Evolutionary conservation across 345 rosid genomes (phyloP).

Genomic region (Carallia brachiata): DNA sequence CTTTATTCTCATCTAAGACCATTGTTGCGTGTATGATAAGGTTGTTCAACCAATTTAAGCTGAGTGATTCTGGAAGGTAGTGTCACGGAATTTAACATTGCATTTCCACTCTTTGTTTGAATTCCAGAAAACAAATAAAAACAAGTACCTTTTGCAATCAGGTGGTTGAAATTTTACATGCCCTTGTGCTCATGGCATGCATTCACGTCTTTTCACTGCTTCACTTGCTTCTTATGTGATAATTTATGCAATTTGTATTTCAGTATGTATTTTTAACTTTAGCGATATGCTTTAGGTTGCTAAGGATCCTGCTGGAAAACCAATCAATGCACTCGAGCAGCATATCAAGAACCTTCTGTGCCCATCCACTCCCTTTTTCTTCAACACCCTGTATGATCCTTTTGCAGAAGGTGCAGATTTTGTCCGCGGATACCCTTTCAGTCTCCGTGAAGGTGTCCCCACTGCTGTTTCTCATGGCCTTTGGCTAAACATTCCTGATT

Average conservation of each 20-base stretch:
- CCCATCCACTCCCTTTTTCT: constrained; percentile 91
- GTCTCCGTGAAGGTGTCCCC: constrained; percentile 89
- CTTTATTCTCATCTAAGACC: too few species aligned
- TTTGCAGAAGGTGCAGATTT: constrained; percentile 87
- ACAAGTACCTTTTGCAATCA: too few species aligned
- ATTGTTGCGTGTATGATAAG: too few species aligned
- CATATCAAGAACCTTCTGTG: constrained; percentile 86
- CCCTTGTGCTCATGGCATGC: too few species aligned
- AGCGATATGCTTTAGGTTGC: constrained; percentile 57
- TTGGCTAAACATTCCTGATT: constrained; percentile 98
- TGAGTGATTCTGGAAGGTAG: too few species aligned
- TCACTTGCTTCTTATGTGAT: background rate
- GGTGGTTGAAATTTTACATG: too few species aligned
- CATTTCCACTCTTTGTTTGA: too few species aligned
- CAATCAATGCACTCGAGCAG: constrained; percentile 87
- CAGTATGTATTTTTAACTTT: background rate
- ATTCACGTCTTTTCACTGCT: background rate
- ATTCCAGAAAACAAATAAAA: too few species aligned
- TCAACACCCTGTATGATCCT: constrained; percentile 96
- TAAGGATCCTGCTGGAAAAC: constrained; percentile 77
- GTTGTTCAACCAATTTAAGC: too few species aligned
- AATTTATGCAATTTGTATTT: background rate
- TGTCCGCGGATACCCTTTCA: constrained; percentile 96
- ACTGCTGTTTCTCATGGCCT: constrained; percentile 98
- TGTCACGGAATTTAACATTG: too few species aligned